phyloP scores from a whole-genome alignment of 108 stramenopile species.

The Chaetoceros muelleri region DNA sequence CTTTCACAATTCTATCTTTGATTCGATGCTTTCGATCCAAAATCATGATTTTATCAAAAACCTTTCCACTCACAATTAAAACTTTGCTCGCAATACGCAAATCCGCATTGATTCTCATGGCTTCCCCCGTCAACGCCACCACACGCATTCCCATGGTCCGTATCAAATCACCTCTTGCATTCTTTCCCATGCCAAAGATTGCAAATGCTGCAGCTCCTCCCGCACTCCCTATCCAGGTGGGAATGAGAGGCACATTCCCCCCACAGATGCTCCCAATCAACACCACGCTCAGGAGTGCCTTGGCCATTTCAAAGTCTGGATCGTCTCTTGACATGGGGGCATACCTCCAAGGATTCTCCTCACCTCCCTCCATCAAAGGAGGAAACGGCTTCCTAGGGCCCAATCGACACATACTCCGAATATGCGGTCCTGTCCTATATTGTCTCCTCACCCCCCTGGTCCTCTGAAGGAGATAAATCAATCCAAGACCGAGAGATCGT shows the following conservation, averaged over 20 bases:
- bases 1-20: conserved; percentile 48
- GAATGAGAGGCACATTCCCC: conserved; percentile 68
- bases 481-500: conserved; percentile 51
- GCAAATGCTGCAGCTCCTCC: conserved; percentile 56
- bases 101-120: conserved; percentile 52
- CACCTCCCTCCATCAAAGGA: conserved; percentile 22
- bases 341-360: conserved; percentile 54
- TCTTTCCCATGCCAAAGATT: conserved; percentile 31
- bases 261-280: conserved; percentile 61
- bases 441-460: conserved; percentile 36
- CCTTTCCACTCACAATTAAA: conserved; percentile 42
- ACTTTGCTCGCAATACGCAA: conserved; percentile 46
- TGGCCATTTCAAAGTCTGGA: conserved; percentile 68
- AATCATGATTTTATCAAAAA: conserved; percentile 72
- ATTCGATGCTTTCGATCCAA: conserved; percentile 78
- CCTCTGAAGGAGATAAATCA: conserved; percentile 45
- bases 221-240: conserved; percentile 68
- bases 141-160: conserved; percentile 77
- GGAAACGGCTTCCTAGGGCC: conserved; percentile 60
- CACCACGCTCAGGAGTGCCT: conserved; percentile 53
- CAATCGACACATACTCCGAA: conserved; percentile 35
- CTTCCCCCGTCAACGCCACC: conserved; percentile 39
- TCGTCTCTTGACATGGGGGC: conserved; percentile 30
- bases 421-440: conserved; percentile 59
- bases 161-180: conserved; percentile 58